Percentiles rank a stretch among this genome's conserved stretches.
Conservation (phyloP, 2,329 filamentous ascomycete species). For the Domatiomyces globalis region DNA sequence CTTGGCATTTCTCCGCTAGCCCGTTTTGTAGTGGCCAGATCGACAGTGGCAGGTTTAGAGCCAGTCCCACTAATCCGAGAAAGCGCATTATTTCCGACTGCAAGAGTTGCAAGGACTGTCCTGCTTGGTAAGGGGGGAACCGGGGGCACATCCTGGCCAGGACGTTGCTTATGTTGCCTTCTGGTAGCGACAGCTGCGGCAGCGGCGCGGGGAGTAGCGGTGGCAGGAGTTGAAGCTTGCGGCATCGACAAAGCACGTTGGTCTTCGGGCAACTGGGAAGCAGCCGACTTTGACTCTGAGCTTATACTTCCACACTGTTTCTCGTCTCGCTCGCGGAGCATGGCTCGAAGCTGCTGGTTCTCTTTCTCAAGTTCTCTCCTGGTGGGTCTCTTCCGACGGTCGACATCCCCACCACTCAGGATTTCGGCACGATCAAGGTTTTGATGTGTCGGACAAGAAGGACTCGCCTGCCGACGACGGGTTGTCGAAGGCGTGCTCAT, state of each 20-base stretch:
- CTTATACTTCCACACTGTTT: not conserved
- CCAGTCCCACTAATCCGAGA: not conserved
- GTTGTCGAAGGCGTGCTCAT: not conserved
- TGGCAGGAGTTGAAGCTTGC: not conserved
- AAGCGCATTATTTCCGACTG: not conserved
- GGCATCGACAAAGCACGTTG: not conserved
- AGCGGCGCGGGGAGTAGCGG: not conserved
- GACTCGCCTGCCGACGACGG: not conserved
- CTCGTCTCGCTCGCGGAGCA: conserved; percentile 9
- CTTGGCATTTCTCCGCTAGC: conserved; percentile 5
- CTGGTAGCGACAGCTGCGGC: not conserved
- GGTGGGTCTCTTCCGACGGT: conserved; percentile 13
- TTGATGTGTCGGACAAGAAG: not conserved
- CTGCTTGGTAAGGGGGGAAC: not conserved
- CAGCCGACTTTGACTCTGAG: not conserved
- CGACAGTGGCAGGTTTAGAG: not conserved
- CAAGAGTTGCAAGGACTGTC: not conserved
- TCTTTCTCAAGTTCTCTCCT: conserved; percentile 16
- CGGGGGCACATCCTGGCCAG: not conserved
- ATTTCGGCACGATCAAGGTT: not conserved
- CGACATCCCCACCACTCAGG: conserved; percentile 6
- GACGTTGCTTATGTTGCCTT: not conserved
- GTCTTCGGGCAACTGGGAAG: not conserved
- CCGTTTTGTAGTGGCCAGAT: not conserved
- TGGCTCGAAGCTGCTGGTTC: conserved; percentile 16